phyloP scores from a whole-genome alignment of 2,329 filamentous ascomycete genomes.

The Calonectria henricotiae region DNA sequence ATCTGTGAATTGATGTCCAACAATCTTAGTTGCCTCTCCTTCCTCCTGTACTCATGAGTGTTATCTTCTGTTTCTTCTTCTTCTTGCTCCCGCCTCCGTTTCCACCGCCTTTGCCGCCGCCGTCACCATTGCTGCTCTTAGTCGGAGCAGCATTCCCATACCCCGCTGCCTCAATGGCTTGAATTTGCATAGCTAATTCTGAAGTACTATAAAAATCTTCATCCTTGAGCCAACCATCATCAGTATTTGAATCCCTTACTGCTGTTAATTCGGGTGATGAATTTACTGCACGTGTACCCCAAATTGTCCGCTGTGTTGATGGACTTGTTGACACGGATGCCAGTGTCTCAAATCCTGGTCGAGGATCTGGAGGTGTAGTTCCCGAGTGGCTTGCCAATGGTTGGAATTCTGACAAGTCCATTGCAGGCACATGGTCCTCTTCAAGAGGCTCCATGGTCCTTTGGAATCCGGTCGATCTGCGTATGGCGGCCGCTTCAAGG shows the following conservation, averaged over 20 bases:
- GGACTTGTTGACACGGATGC: slow-evolving; percentile 88
- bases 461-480: slow-evolving; percentile 64
- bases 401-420: slow-evolving; percentile 77
- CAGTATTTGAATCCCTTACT: slow-evolving; percentile 53
- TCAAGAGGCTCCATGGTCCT: slow-evolving; percentile 60
- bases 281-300: slow-evolving; percentile 86
- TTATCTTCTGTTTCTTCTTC: slow-evolving; percentile 83
- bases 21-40: slow-evolving; percentile 61
- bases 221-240: slow-evolving; percentile 91
- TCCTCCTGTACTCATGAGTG: slow-evolving; percentile 79
- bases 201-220: slow-evolving; percentile 80
- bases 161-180: slow-evolving; percentile 66
- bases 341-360: slow-evolving; percentile 77
- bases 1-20: slow-evolving; percentile 14
- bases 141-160: slow-evolving; percentile 40
- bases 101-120: slow-evolving; percentile 39
- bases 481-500: slow-evolving; percentile 80
- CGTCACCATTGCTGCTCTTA: slow-evolving; percentile 41
- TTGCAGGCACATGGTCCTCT: slow-evolving; percentile 58
- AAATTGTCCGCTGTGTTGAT: slow-evolving; percentile 84
- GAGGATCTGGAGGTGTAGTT: slow-evolving; percentile 71
- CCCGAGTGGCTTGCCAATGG: slow-evolving; percentile 70
- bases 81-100: slow-evolving; percentile 67
- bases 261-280: slow-evolving; percentile 71
- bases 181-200: slow-evolving; percentile 74